phyloP scores from a whole-genome alignment of 352 stramenopile species.

The Phytophthora citricola region DNA sequence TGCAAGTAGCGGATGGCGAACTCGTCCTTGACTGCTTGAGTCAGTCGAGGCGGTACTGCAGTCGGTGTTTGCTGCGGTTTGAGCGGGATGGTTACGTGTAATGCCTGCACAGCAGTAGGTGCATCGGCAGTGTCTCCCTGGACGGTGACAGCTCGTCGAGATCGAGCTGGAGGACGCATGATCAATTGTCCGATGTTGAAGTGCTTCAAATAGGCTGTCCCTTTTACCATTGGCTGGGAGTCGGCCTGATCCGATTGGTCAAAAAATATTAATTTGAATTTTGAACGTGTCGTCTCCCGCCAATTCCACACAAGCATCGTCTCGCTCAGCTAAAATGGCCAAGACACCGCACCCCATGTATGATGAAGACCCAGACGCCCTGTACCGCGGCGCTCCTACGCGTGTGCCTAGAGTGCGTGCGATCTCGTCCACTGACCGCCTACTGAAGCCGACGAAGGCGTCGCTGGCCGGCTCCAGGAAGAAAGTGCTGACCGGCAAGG shows the following conservation, averaged over 20 bases:
- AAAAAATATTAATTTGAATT: constrained; percentile 21
- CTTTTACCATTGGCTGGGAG: background rate
- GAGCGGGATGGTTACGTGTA: constrained; percentile 66
- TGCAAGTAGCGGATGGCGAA: constrained; percentile 81
- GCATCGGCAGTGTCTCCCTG: constrained; percentile 27
- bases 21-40: constrained; percentile 61
- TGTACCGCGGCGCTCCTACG: constrained; percentile 52
- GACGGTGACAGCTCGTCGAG: background rate
- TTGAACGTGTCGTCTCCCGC: constrained; percentile 28
- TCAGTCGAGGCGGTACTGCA: constrained; percentile 46
- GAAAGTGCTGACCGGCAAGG: constrained; percentile 53
- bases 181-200: constrained; percentile 7
- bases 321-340: constrained; percentile 16
- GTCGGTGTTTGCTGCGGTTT: constrained; percentile 58
- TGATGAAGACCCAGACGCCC: constrained; percentile 51
- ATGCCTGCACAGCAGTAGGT: constrained; percentile 43
- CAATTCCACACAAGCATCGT: background rate
- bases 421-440: constrained; percentile 66
- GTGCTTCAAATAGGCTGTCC: constrained; percentile 19
- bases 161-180: constrained; percentile 21
- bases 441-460: constrained; percentile 62
- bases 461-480: constrained; percentile 55
- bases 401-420: constrained; percentile 57
- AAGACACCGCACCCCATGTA: constrained; percentile 27
- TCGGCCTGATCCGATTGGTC: constrained; percentile 20